Conservation (phyloP, 2,329 filamentous ascomycete genomes). For the Exophiala alcalophila region DNA sequence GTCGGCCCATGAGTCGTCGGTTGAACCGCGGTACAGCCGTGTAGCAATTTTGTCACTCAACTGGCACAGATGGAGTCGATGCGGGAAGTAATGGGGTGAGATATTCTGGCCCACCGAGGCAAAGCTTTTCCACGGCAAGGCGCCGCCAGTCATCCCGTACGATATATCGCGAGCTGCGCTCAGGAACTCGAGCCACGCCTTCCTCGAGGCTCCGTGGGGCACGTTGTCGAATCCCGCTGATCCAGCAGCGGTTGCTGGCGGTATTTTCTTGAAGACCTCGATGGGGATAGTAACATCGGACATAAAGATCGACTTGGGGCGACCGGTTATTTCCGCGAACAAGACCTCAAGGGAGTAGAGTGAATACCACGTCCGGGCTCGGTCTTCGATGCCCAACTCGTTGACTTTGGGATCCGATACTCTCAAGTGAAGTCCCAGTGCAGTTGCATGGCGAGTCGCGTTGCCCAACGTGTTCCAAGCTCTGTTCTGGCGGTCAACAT, state of each 20-base stretch:
- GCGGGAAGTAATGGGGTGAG: conserved; percentile 15
- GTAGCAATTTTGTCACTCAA: conserved; percentile 24
- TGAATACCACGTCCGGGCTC: conserved; percentile 31
- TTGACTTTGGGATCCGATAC: conserved; percentile 20
- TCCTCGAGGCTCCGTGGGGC: conserved; percentile 9
- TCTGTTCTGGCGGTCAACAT: conserved; percentile 13
- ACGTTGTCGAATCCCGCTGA: too few species aligned
- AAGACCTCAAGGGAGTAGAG: conserved; percentile 30
- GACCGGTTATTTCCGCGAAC: conserved; percentile 30
- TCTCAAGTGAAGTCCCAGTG: conserved; percentile 32
- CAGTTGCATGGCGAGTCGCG: conserved; percentile 31
- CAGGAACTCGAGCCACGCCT: conserved; percentile 20
- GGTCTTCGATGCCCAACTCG: conserved; percentile 16
- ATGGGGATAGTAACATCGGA: conserved; percentile 27
- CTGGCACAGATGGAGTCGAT: conserved; percentile 16
- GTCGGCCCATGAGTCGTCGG: conserved; percentile 20
- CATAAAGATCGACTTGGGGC: conserved; percentile 28
- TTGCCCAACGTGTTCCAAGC: conserved; percentile 33
- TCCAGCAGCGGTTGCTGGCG: not conserved
- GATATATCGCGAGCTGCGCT: conserved; percentile 7
- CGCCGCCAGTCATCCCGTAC: conserved; percentile 17
- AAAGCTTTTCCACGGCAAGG: conserved; percentile 20
- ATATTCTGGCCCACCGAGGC: conserved; percentile 12
- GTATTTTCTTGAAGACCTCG: conserved; percentile 1
- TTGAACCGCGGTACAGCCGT: conserved; percentile 15